These are phyloP conservation scores for Penicillium nucicola DNA, from an alignment of 495 filamentous ascomycete genomes.

Conservation along the genomic window DNA sequence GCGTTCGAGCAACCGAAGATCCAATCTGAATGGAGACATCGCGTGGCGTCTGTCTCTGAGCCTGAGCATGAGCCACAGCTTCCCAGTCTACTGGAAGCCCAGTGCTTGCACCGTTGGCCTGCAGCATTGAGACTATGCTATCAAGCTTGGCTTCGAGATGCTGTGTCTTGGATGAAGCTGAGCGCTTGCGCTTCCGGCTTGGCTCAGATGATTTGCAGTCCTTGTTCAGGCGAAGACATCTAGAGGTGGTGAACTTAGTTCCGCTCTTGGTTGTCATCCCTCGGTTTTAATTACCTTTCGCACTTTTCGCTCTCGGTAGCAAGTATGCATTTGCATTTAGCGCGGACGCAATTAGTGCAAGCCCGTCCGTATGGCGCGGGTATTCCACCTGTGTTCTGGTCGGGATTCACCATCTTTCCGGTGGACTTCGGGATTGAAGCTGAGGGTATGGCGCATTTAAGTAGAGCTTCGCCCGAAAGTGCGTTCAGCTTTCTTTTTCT, in stretches of 20 bases:
- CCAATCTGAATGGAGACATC: background rate
- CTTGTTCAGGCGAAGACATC: conserved; percentile 49
- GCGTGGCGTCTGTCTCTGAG: conserved; percentile 2
- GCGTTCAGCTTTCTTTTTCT: too few relatives aligned
- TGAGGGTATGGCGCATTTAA: too few relatives aligned
- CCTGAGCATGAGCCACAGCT: conserved; percentile 6
- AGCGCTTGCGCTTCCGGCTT: conserved; percentile 33
- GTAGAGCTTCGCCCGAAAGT: too few relatives aligned
- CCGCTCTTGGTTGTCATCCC: background rate
- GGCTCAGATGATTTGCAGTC: conserved; percentile 36
- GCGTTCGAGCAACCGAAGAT: background rate
- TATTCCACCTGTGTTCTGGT: conserved; percentile 12
- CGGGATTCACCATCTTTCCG: conserved; percentile 18
- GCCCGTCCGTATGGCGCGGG: conserved; percentile 45
- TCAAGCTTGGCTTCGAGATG: conserved; percentile 53
- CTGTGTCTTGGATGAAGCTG: conserved; percentile 24
- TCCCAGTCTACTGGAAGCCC: conserved; percentile 13
- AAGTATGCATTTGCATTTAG: conserved; percentile 56
- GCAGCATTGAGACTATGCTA: conserved; percentile 44
- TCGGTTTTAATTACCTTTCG: conserved; percentile 39
- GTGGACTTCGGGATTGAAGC: conserved; percentile 14
- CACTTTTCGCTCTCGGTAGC: conserved; percentile 34
- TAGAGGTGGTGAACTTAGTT: conserved; percentile 12
- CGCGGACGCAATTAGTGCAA: conserved; percentile 52
- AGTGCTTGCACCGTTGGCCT: conserved; percentile 20